phyloP scores from a whole-genome alignment of 2,329 filamentous ascomycete species.

The Chaetothyriales sp. region DNA sequence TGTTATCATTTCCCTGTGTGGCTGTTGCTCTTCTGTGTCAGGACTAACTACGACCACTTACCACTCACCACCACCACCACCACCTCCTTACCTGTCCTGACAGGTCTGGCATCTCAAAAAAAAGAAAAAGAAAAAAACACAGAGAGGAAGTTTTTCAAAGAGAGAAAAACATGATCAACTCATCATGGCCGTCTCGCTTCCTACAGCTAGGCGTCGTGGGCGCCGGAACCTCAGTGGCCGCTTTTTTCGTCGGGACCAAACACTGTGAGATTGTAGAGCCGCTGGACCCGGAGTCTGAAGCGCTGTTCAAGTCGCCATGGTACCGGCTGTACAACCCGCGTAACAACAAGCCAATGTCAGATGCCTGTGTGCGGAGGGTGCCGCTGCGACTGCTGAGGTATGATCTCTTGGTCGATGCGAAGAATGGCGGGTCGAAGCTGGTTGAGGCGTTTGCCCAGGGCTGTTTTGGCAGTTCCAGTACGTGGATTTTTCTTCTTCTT shows the following conservation, averaged over 20 bases:
- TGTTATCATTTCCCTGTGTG: too few species aligned
- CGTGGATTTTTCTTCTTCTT: background rate
- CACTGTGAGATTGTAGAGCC: constrained; percentile 40
- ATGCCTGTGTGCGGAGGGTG: constrained; percentile 48
- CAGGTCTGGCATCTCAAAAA: too few species aligned
- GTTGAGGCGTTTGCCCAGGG: constrained; percentile 40
- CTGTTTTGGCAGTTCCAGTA: constrained; percentile 2
- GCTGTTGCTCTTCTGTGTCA: too few species aligned
- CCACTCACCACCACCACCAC: too few species aligned
- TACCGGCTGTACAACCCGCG: constrained; percentile 48
- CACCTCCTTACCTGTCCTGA: too few species aligned
- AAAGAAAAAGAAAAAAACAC: too few species aligned
- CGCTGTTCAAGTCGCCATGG: constrained; percentile 42
- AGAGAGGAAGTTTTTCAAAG: too few species aligned
- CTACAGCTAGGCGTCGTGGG: constrained; percentile 32
- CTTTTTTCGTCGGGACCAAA: constrained; percentile 38
- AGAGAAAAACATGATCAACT: background rate
- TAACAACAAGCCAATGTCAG: constrained; percentile 47
- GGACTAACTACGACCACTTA: too few species aligned
- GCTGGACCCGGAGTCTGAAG: constrained; percentile 43
- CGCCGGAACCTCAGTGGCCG: constrained; percentile 35
- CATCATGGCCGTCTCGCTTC: constrained; percentile 10
- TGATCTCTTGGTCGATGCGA: constrained; percentile 36
- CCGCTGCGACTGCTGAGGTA: constrained; percentile 50
- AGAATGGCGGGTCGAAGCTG: constrained; percentile 42